Base-by-base conservation (phyloP, 2,329 filamentous ascomycete species). In the Fonsecaea nubica region DNA sequence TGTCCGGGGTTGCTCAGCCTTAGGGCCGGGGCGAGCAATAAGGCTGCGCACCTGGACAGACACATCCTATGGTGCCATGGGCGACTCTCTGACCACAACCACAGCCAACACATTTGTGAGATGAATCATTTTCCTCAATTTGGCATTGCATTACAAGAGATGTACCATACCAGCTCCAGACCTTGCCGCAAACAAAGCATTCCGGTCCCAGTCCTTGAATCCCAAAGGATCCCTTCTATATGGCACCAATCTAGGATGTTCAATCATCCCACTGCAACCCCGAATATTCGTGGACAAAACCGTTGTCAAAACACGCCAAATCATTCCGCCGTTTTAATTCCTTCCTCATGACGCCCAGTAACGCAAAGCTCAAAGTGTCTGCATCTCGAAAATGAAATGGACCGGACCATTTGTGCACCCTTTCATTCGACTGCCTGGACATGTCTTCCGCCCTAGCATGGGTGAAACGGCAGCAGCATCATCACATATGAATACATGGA, bases 181-280 rank as follows among this genome's bases (percentile, higher is more conserved):
- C 45, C 45, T 25, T 18, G 21, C 7, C 21, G 18, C 45, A 50
- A 25, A 50, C 18, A 50, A 42, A 45, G 40, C 40, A 18, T 45
- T 45, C 10, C 40, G n/a, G n/a, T 18, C n/a, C n/a, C 40, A 45
- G 40, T 25, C 40, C 1, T 18, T 45, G 40, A 9, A 50, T 21
- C 18, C 18, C 45, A 12, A 50, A 25, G 25, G 45, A 10, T 10
- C 18, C 18, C 40, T 12, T 50, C 45, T 50, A 50, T 25, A 4
- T 50, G 45, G 18, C 45, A 50, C 18, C 21, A 25, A 50, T 50
- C 45, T 50, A 13, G 45, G 45, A 50, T 25, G 18, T 50, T 50
- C 18, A 25, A 12, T 50, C 45, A 50, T 25, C 45, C 45, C 25
- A 12, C 45, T 25, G 18, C 45, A 25, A 50, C 45, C 21, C 15